Conservation (phyloP, 306 rosid species). For the Urtica urens region DNA sequence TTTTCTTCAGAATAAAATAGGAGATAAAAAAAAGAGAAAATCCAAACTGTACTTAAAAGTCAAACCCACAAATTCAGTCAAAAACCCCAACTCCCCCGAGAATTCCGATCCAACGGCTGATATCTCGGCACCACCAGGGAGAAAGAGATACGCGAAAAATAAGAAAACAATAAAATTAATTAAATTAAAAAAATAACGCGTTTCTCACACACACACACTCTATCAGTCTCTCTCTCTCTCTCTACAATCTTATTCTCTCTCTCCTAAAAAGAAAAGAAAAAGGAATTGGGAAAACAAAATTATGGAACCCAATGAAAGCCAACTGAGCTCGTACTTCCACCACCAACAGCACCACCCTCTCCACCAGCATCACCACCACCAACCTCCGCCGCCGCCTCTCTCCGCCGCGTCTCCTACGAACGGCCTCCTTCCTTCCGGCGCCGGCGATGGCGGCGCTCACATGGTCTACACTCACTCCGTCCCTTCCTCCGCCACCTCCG, state of each 20-base stretch:
- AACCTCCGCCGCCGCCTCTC: constrained; percentile 18
- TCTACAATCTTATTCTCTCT: constrained; percentile 8
- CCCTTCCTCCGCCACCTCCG: constrained; percentile 45
- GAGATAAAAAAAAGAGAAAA: too few relatives aligned
- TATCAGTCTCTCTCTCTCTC: too few relatives aligned
- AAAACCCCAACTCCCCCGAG: constrained; percentile 11
- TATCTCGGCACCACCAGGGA: background rate
- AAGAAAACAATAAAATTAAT: background rate
- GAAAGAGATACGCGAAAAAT: background rate
- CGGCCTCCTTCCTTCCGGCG: constrained; percentile 37
- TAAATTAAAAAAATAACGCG: constrained; percentile 1
- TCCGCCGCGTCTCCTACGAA: constrained; percentile 30
- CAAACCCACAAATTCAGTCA: constrained; percentile 8
- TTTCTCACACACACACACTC: constrained; percentile 22
- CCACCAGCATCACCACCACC: constrained; percentile 21
- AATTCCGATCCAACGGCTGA: constrained; percentile 24
- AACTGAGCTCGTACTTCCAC: constrained; percentile 65
- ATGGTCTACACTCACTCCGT: constrained; percentile 62
- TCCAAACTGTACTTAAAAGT: too few relatives aligned
- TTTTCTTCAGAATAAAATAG: background rate
- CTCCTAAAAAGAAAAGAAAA: too few relatives aligned
- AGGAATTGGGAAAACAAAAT: too few relatives aligned
- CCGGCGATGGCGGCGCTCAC: constrained; percentile 44
- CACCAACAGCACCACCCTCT: constrained; percentile 26
- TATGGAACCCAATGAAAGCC: constrained; percentile 88